A percentile compares a stretch with the other conserved stretches of the same genome.
These are phyloP conservation scores for Dacryopinax spathularia DNA, from an alignment of 768 basidiomycete genomes.

Conservation along the genomic window DNA sequence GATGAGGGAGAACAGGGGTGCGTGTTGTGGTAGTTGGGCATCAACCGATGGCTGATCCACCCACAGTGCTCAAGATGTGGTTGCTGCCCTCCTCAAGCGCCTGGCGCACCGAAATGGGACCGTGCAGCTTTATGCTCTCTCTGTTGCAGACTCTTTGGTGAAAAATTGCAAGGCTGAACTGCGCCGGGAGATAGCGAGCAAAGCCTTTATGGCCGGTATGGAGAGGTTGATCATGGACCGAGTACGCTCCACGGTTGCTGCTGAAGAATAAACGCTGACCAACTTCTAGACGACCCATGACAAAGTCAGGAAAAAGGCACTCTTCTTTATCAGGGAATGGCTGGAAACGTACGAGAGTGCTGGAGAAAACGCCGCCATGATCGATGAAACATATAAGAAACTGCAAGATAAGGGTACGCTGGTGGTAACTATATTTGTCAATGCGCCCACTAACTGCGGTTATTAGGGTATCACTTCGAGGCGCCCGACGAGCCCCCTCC, in stretches of 20 bases:
- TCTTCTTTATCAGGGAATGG: slow-evolving; percentile 69
- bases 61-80: slow-evolving; percentile 70
- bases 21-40: slow-evolving; percentile 15
- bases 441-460: neutral
- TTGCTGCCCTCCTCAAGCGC: slow-evolving; percentile 76
- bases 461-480: slow-evolving; percentile 58
- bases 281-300: slow-evolving; percentile 66
- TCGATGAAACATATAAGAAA: slow-evolving; percentile 76
- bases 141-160: slow-evolving; percentile 72
- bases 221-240: slow-evolving; percentile 81
- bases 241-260: slow-evolving; percentile 28
- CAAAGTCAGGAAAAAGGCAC: slow-evolving; percentile 64
- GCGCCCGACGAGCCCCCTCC: slow-evolving; percentile 46
- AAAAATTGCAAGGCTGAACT: slow-evolving; percentile 79
- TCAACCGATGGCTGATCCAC: neutral
- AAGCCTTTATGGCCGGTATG: slow-evolving; percentile 79
- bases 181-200: slow-evolving; percentile 73
- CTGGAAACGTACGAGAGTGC: slow-evolving; percentile 63
- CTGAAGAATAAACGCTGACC: neutral
- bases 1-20: slow-evolving; percentile 82
- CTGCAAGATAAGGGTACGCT: slow-evolving; percentile 65
- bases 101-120: slow-evolving; percentile 89
- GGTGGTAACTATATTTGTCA: neutral
- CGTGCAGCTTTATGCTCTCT: slow-evolving; percentile 86
- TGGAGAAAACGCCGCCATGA: slow-evolving; percentile 34